Evolutionary conservation across 192 early-diverging fungal species (phyloP).

Genomic region (Dissophora globulifera): DNA sequence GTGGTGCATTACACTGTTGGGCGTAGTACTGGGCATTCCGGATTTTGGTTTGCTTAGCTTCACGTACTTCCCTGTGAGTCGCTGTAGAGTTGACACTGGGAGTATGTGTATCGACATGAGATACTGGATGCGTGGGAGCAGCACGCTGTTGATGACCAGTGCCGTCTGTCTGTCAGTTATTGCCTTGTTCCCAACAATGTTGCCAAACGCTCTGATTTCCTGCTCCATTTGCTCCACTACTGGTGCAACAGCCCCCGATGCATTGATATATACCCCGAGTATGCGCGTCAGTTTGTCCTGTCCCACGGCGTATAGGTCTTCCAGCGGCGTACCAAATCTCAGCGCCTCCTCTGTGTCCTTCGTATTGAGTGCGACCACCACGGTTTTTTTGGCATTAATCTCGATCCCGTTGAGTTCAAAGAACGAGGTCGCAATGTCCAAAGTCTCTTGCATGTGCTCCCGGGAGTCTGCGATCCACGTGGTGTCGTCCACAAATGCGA

Average conservation of each 20-base stretch:
- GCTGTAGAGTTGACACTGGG: background rate
- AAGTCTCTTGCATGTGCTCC: constrained; percentile 6
- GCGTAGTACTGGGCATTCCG: constrained; percentile 1
- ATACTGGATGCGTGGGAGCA: constrained; percentile 1
- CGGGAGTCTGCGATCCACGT: constrained; percentile 2
- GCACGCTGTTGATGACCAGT: constrained; percentile 19
- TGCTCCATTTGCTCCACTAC: background rate
- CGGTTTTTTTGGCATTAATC: constrained; percentile 25
- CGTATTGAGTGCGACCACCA: constrained; percentile 6
- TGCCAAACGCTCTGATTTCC: constrained; percentile 7
- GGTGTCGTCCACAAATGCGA: constrained; percentile 28
- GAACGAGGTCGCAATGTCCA: constrained; percentile 17
- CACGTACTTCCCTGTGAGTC: constrained; percentile 11
- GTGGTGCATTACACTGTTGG: constrained; percentile 21
- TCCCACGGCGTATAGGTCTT: background rate
- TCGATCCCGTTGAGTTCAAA: constrained; percentile 10
- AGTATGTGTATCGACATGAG: background rate
- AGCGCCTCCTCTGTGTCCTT: background rate
- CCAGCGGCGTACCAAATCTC: constrained; percentile 5
- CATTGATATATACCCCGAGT: constrained; percentile 19
- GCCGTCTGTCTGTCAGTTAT: constrained; percentile 8
- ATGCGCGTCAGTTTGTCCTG: constrained; percentile 8
- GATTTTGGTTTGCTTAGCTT: constrained; percentile 2
- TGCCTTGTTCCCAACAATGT: constrained; percentile 6
- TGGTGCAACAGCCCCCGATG: background rate